Percentiles rank a stretch among this genome's conserved stretches.
Conservation (phyloP, 768 basidiomycete species). For the Basidioascus undulatus region DNA sequence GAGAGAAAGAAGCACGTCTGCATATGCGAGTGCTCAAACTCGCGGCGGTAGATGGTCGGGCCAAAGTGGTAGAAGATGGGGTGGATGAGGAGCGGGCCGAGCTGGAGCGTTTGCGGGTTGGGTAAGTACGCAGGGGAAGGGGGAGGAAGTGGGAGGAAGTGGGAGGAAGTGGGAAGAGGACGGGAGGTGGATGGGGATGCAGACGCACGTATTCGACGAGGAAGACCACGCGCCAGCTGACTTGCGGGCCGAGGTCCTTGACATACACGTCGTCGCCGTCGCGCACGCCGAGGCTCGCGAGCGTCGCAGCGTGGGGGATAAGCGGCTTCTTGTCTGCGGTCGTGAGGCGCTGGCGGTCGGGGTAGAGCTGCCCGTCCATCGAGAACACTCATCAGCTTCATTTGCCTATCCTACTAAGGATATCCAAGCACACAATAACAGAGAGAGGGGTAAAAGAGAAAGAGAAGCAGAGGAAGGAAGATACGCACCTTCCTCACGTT, state of each 20-base stretch:
- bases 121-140: neutral
- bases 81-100: slow-evolving; percentile 71
- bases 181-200: slow-evolving; percentile 2
- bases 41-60: slow-evolving; percentile 42
- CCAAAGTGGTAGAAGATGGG: slow-evolving; percentile 48
- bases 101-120: slow-evolving; percentile 22
- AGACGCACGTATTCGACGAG: slow-evolving; percentile 73
- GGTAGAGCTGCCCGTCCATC: slow-evolving; percentile 30
- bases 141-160: neutral
- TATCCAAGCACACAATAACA: too few species aligned
- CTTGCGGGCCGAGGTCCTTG: slow-evolving; percentile 78
- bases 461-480: neutral
- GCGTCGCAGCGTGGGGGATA: slow-evolving; percentile 35
- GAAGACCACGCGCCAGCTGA: slow-evolving; percentile 30
- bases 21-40: slow-evolving; percentile 46
- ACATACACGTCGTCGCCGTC: slow-evolving; percentile 43
- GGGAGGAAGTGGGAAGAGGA: slow-evolving; percentile 1
- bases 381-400: neutral
- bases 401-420: too few species aligned
- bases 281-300: slow-evolving; percentile 32
- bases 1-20: slow-evolving; percentile 32
- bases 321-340: slow-evolving; percentile 36
- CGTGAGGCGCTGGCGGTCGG: slow-evolving; percentile 47
- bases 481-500: neutral
- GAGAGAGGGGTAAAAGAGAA: neutral